Conservation (phyloP, 1,284 basidiomycete genomes). For the Cutaneotrichosporon mucoides region DNA sequence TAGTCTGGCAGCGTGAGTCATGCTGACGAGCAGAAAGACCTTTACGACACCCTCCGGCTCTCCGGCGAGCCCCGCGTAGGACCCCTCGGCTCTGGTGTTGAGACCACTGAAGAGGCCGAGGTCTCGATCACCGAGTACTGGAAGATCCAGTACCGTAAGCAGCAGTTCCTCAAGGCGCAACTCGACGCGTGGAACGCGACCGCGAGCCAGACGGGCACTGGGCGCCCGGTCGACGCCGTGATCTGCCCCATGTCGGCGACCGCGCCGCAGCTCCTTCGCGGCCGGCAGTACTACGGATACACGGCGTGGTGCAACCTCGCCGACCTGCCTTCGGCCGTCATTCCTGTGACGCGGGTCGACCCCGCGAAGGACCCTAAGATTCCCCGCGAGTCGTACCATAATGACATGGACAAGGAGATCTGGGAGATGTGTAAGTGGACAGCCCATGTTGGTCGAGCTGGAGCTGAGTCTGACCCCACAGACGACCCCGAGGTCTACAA, state of each 20-base stretch:
- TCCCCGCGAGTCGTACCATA: not conserved
- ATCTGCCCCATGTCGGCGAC: slow-evolving; percentile 8
- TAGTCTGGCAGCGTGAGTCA: no score
- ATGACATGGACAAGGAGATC: not conserved
- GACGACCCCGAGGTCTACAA: not conserved
- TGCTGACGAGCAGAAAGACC: not conserved
- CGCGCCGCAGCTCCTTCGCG: slow-evolving; percentile 3
- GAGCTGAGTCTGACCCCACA: not conserved
- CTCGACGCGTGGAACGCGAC: slow-evolving; percentile 9
- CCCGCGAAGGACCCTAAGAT: not conserved
- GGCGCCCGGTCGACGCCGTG: slow-evolving; percentile 16
- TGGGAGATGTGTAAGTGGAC: slow-evolving; percentile 1
- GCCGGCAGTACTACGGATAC: slow-evolving; percentile 9
- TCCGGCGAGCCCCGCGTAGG: slow-evolving; percentile 2
- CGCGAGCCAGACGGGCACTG: slow-evolving; percentile 5
- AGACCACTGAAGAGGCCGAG: not conserved
- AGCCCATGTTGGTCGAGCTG: no score
- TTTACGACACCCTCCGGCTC: slow-evolving; percentile 9
- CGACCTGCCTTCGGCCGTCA: slow-evolving; percentile 59
- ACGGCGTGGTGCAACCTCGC: slow-evolving; percentile 25
- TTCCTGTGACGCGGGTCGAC: slow-evolving; percentile 52
- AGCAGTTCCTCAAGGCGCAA: slow-evolving; percentile 9
- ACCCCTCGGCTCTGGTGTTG: not conserved
- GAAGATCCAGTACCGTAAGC: slow-evolving; percentile 12
- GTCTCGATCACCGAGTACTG: slow-evolving; percentile 12